These are phyloP conservation scores for Didymellaceae sp. DNA, from an alignment of 2,329 filamentous ascomycete genomes.

Conservation along the genomic window DNA sequence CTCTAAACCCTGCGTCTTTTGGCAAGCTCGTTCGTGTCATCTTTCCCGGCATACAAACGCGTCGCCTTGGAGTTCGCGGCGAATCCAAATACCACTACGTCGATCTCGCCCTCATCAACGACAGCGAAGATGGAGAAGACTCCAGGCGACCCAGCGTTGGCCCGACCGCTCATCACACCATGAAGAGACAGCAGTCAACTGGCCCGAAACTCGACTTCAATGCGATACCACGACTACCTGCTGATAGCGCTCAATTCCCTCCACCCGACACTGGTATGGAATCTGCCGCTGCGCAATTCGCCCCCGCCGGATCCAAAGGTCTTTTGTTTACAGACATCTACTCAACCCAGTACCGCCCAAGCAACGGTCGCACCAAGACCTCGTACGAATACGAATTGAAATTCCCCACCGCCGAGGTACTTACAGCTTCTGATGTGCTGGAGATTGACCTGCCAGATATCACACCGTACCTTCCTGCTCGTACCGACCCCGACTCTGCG, in stretches of 20 bases:
- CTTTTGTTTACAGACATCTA: constrained; percentile 57
- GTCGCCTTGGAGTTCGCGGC: constrained; percentile 87
- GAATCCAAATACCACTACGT: constrained; percentile 98
- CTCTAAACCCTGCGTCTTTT: constrained; percentile 95
- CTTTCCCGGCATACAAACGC: constrained; percentile 92
- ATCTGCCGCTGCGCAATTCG: constrained; percentile 36
- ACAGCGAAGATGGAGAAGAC: constrained; percentile 43
- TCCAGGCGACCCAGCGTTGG: constrained; percentile 29
- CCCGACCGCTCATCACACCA: constrained; percentile 28
- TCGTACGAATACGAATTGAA: constrained; percentile 69
- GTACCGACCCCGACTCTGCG: constrained; percentile 86
- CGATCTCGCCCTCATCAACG: constrained; percentile 59
- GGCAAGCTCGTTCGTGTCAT: constrained; percentile 96
- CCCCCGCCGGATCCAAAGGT: constrained; percentile 52
- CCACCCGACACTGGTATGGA: constrained; percentile 36
- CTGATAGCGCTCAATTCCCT: constrained; percentile 58
- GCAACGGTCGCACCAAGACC: constrained; percentile 49
- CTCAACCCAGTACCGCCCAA: constrained; percentile 49
- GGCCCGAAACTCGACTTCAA: constrained; percentile 46
- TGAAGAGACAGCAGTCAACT: constrained; percentile 43
- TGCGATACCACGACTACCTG: constrained; percentile 54
- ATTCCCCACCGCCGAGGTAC: constrained; percentile 66
- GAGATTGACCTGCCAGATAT: constrained; percentile 85
- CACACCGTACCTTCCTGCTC: constrained; percentile 76
- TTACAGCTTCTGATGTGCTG: constrained; percentile 68